Percentiles rank a stretch among this genome's conserved stretches.
These are phyloP conservation scores for Rhynchospora breviuscula DNA, from an alignment of 176 grass and related monocot genomes.

Conservation along the genomic window DNA sequence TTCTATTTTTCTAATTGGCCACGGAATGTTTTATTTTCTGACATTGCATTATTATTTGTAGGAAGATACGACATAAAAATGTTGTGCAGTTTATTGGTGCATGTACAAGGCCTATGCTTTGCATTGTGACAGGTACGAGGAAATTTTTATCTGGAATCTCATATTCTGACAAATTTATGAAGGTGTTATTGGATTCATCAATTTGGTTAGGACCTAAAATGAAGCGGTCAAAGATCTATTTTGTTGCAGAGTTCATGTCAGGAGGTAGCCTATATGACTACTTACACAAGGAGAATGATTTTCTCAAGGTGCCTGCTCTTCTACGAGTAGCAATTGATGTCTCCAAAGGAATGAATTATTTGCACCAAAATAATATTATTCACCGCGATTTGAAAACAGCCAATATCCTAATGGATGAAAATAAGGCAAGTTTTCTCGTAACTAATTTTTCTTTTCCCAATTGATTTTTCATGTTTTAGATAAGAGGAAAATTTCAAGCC, in stretches of 20 bases:
- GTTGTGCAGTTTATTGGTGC: constrained; percentile 86
- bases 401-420: constrained; percentile 94
- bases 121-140: constrained; percentile 68
- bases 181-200: neutral
- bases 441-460: neutral
- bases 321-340: constrained; percentile 56
- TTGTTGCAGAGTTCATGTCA: constrained; percentile 69
- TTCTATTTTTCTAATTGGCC: neutral
- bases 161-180: neutral
- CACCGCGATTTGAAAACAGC: constrained; percentile 81
- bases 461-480: neutral
- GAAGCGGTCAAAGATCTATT: neutral
- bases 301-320: constrained; percentile 62
- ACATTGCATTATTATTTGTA: constrained; percentile 19
- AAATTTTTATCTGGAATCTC: neutral
- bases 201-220: neutral
- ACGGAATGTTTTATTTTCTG: constrained; percentile 11
- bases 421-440: constrained; percentile 40
- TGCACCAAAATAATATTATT: constrained; percentile 82
- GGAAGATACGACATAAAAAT: constrained; percentile 82
- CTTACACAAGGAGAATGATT: constrained; percentile 55
- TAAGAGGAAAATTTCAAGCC: neutral
- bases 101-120: constrained; percentile 62
- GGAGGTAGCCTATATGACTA: constrained; percentile 64
- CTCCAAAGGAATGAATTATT: constrained; percentile 79